Conservation (phyloP, 2,329 filamentous ascomycete species). For the Colletotrichum costaricense region DNA sequence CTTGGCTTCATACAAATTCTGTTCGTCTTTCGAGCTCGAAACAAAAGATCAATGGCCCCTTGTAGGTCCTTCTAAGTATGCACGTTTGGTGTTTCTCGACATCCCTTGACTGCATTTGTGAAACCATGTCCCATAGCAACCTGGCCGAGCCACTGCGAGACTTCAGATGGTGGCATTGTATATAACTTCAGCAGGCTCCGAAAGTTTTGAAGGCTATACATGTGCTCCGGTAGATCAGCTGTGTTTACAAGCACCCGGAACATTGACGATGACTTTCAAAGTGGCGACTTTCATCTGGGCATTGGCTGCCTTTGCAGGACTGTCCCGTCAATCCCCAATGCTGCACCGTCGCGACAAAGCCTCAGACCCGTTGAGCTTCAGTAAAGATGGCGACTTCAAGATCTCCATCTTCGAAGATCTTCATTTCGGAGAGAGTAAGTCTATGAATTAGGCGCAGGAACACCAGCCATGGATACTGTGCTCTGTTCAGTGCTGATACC, state of each 20-base stretch:
- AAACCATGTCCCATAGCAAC: conserved; percentile 12
- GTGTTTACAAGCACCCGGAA: background rate
- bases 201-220: background rate
- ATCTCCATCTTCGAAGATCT: conserved; percentile 75
- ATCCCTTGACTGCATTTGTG: conserved; percentile 8
- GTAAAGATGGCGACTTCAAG: conserved; percentile 59
- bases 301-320: background rate
- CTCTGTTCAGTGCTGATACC: background rate
- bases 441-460: too few relatives aligned
- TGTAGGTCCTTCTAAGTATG: background rate
- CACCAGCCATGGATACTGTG: accelerated
- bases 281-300: background rate
- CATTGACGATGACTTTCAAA: background rate
- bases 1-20: background rate
- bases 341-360: background rate
- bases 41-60: background rate
- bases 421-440: conserved; percentile 76
- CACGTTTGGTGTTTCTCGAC: background rate
- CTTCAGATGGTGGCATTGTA: conserved; percentile 19
- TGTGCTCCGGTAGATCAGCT: too few relatives aligned
- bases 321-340: background rate
- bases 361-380: conserved; percentile 47
- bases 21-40: background rate
- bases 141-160: background rate
- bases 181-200: background rate